These are phyloP conservation scores for Ceratocystis cacaofunesta DNA, from an alignment of 2,329 filamentous ascomycete species.

Conservation along the genomic window DNA sequence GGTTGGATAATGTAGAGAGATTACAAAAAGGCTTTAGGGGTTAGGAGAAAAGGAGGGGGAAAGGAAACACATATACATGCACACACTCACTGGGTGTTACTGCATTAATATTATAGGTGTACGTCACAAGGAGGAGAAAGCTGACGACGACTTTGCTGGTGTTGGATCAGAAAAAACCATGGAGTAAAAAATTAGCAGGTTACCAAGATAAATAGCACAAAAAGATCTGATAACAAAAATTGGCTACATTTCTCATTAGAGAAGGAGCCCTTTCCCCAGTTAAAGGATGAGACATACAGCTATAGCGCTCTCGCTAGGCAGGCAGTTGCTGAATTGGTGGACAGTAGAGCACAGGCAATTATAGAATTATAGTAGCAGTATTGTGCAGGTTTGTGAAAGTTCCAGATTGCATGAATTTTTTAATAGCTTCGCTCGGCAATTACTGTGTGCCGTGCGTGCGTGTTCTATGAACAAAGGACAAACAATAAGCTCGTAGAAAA, in stretches of 20 bases:
- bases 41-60: not conserved
- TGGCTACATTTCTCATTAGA: not conserved
- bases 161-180: not conserved
- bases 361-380: no score
- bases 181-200: not conserved
- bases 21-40: not conserved
- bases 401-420: not conserved
- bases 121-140: not conserved
- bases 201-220: not conserved
- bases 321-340: not conserved
- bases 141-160: not conserved
- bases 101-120: not conserved
- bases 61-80: not conserved
- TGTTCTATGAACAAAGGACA: not conserved
- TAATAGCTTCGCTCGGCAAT: not conserved
- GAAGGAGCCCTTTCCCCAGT: not conserved
- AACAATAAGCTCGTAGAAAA: not conserved
- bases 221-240: not conserved
- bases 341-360: not conserved
- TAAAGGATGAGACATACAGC: conserved; percentile 1
- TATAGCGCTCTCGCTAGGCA: not conserved
- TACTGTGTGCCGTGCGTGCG: not conserved
- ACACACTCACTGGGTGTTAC: not conserved
- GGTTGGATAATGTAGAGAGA: not conserved
- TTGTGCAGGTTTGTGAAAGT: no score